A percentile compares a stretch with the other conserved stretches of the same genome.
Evolutionary conservation across 2,329 filamentous ascomycete species (phyloP).

Genomic region (Didymellaceae sp.): DNA sequence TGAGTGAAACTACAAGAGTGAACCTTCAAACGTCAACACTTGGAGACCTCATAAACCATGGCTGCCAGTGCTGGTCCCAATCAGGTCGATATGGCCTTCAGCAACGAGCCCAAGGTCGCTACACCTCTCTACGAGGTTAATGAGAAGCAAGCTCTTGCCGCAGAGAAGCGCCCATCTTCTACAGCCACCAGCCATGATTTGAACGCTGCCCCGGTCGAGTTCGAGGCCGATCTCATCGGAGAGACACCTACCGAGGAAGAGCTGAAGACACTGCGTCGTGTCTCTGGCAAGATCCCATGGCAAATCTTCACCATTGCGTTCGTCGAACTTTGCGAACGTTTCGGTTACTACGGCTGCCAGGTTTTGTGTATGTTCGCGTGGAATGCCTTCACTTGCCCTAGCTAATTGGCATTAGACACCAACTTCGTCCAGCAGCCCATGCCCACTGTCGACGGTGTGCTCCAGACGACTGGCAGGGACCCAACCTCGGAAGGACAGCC

Average conservation of each 20-base stretch:
- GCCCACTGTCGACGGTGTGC: constrained; percentile 44
- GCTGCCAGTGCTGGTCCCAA: constrained; percentile 41
- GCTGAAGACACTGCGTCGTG: constrained; percentile 64
- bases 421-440: constrained; percentile 50
- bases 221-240: constrained; percentile 43
- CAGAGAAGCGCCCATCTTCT: constrained; percentile 33
- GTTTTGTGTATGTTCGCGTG: constrained; percentile 62
- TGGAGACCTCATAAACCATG: constrained; percentile 34
- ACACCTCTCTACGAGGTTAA: constrained; percentile 41
- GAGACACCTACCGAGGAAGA: constrained; percentile 67
- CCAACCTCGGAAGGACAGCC: constrained; percentile 41
- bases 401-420: constrained; percentile 37
- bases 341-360: constrained; percentile 77
- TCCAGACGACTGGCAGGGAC: constrained; percentile 41
- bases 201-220: constrained; percentile 34
- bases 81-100: constrained; percentile 43
- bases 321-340: constrained; percentile 77
- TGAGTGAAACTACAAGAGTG: constrained; percentile 6
- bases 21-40: constrained; percentile 18
- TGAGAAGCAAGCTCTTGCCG: constrained; percentile 41
- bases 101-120: constrained; percentile 43
- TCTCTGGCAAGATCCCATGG: constrained; percentile 70
- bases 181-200: constrained; percentile 26
- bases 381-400: background rate
- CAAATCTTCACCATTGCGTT: constrained; percentile 73